Percentiles rank a stretch among this genome's conserved stretches.
Evolutionary conservation across 257 asterid species (phyloP).

Genomic region (Mitragyna speciosa): DNA sequence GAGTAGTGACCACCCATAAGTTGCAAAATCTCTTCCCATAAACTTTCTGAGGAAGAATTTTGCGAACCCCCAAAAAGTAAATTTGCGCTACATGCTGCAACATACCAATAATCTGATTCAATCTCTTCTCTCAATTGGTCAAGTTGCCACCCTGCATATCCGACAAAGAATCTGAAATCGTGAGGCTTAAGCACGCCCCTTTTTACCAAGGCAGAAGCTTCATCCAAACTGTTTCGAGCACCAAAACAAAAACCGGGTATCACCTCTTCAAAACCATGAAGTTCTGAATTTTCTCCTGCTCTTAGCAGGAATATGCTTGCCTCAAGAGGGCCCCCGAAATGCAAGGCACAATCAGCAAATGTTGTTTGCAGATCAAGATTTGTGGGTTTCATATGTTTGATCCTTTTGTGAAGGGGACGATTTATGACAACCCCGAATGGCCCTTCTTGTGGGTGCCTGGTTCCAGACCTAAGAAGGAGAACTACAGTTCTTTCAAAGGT

Average conservation of each 20-base stretch:
- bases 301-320: conserved; percentile 80
- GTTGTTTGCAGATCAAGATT: conserved; percentile 75
- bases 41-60: conserved; percentile 49
- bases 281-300: conserved; percentile 44
- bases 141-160: conserved; percentile 93
- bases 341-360: conserved; percentile 72
- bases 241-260: conserved; percentile 79
- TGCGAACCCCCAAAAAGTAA: conserved; percentile 56
- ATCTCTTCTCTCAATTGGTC: conserved; percentile 85
- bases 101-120: conserved; percentile 76
- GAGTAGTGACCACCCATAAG: conserved; percentile 96
- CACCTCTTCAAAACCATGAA: conserved; percentile 67
- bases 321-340: conserved; percentile 96
- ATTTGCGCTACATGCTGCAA: conserved; percentile 84
- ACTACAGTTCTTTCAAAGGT: conserved; percentile 82
- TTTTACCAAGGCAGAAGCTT: conserved; percentile 67
- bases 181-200: conserved; percentile 64
- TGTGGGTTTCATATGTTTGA: conserved; percentile 79
- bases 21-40: conserved; percentile 92
- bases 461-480: conserved; percentile 86
- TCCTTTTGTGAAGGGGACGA: conserved; percentile 75
- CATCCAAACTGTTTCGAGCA: conserved; percentile 73
- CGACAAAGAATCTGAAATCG: conserved; percentile 84
- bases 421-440: conserved; percentile 87
- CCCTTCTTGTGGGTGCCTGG: conserved; percentile 81